Evolutionary conservation across 352 stramenopile species (phyloP), one percentile per base, ranked within the genome.

Genomic region (Phytophthora syringae): DNA sequence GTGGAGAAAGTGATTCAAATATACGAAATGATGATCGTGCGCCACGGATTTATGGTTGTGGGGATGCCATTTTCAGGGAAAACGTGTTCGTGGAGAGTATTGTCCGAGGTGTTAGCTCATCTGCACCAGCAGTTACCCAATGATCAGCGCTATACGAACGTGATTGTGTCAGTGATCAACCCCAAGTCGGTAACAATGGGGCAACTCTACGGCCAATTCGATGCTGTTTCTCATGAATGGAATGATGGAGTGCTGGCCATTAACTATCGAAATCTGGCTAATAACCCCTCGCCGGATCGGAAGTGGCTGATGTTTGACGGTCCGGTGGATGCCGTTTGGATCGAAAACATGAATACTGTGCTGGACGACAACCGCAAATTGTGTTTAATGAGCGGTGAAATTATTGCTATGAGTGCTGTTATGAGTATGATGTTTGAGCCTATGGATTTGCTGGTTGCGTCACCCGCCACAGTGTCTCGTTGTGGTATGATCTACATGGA

Each of bases 361-460:
- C 81, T 98, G 5, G 93, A 98, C 53, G 93, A 98, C 65, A 98
- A 98, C 70, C 96, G 96, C 56, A 98, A 98, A 42, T 63, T 98
- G 24, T 98, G 93, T 45, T 74, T 98, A 30, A 98, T 97, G 85
- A 97, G 84, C 47, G 94, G 93, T 28, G 93, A 98, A 74, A 98
- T 98, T 58, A 97, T 98, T 58, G 95, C 94, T 22, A 98, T 98
- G 93, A 97, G 82, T 36, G 66, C 92, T 16, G 84, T 92, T 27
- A 98, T 98, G 92, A 98, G 91, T 54, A 98, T 98, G 94, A 97
- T 98, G 80, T 98, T 98, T 47, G 95, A 98, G 69, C 90, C 93
- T 1, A 96, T 97, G 87, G 91, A 98, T 69, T 74, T 98, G 42
- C 74, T 98, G n/a, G 88, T 97, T 7, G 95, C 95, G 2, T 98